Base-by-base conservation (phyloP, 2,329 filamentous ascomycete genomes). In the Penicillium vulpinum region DNA sequence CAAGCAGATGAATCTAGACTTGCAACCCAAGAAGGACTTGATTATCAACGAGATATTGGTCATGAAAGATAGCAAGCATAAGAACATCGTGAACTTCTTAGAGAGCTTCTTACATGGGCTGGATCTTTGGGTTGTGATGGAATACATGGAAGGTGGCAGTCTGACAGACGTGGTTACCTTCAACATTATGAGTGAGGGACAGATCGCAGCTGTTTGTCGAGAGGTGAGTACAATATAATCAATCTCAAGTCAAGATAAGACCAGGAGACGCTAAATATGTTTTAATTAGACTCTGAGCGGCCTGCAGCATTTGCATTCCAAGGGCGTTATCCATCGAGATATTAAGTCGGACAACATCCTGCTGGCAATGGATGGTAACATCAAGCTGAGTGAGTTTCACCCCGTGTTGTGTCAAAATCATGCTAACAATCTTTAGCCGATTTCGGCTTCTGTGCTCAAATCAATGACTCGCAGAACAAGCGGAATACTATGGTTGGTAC, bases 271-370 rank as follows among this genome's bases (percentile, higher is more conserved):
- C 65, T 72, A 49, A 68, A 45, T 64, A 53, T n/a, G n/a, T 56
- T 51, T 28, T 33, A 26, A 33, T 4, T 66, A 86, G 83, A 96
- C 92, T 22, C 80, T 97, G 41, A 89, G 90, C 74, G 94, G 94
- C 6, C 78, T 99, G 67, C 92, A 97, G 71, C 94, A 97, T 75
- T 79, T 99, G 54, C 94, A 99, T 73, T 97, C 92, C 15, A 97
- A 97, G 77, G 92, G 92, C 55, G 94, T 99, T 39, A 99, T 99
- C 62, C 94, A 99, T 76, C 88, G 94, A 69, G 94, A 99, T 71
- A 99, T 99, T 80, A 99, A 99, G 78, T 97, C 93, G 0, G 94
- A 99, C 77, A 99, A 99, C 74, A 96, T 99, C 62, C 81, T 99
- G 38, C 81, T 99, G 33, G 96, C 93, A 13, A 82, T 95, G 74